Percentiles rank a stretch among this genome's conserved stretches.
Conservation (phyloP, 371 early-diverging fungal genomes). For the Mucor circinelloides region DNA sequence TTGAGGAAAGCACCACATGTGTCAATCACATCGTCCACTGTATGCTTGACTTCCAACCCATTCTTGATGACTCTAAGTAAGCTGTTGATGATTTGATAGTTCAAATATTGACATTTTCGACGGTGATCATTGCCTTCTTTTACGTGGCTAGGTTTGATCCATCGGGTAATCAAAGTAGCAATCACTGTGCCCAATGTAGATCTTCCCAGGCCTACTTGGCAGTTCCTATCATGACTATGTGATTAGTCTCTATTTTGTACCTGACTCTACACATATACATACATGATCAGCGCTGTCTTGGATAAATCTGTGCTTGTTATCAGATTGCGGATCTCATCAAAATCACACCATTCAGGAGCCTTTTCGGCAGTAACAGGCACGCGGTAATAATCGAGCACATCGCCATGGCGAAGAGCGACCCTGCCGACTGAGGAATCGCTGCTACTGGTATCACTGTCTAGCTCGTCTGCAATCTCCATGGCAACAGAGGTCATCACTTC, state of each 20-base stretch:
- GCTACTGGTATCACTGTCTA: conserved; percentile 4
- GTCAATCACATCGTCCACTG: conserved; percentile 60
- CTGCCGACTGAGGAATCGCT: neutral
- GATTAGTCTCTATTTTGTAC: neutral
- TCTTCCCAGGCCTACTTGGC: conserved; percentile 63
- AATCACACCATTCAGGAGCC: conserved; percentile 52
- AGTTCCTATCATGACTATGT: conserved; percentile 39
- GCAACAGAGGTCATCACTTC: conserved; percentile 41
- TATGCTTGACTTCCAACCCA: conserved; percentile 53
- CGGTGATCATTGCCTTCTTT: neutral
- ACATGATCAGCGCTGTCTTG: conserved; percentile 51
- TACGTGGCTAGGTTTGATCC: conserved; percentile 23
- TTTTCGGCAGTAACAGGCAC: conserved; percentile 59
- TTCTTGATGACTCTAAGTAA: conserved; percentile 59
- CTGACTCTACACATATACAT: conserved; percentile 7
- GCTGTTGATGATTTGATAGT: conserved; percentile 56
- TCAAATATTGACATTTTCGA: conserved; percentile 25
- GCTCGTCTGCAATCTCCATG: conserved; percentile 14
- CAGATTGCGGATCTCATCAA: conserved; percentile 49
- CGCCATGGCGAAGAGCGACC: neutral
- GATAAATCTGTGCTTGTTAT: conserved; percentile 26
- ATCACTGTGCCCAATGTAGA: conserved; percentile 51
- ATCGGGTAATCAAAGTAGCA: conserved; percentile 41
- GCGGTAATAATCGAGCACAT: conserved; percentile 36
- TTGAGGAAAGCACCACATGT: conserved; percentile 41